Evolutionary conservation across 2,329 filamentous ascomycete genomes (phyloP), one percentile per base, ranked within the genome.

Genomic region (Pseudogymnoascus sp.): DNA sequence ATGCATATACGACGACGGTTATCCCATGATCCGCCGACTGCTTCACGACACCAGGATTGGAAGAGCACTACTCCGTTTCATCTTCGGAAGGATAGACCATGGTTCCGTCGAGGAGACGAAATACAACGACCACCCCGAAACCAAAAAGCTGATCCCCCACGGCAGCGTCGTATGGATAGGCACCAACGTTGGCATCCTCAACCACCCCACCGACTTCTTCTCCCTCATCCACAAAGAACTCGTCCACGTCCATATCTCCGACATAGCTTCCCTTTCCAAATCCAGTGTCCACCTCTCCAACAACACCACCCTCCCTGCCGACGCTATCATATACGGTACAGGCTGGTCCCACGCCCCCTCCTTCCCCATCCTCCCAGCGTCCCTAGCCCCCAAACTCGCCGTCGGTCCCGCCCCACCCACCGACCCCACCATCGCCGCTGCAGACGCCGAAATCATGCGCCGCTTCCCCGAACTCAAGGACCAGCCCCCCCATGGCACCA

Each of bases 1-100:
- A 0, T 91, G 88, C 70, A 80, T 88, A 14, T 92, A 87, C 85
- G 81, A 80, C 1, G 85, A 84, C 68, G 86, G 85, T 1, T 87
- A 80, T 65, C 75, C 78, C 14, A 76, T 74, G 14, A 75, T 83
- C 2, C 79, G 84, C 5, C 69, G 73, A 16, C 83, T 87, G 64
- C 76, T 85, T 62, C 84, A 88, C 66, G 76, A 78, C 38, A 86
- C 83, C 0, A 74, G 76, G 59, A 62, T 56, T 7, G 49, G 86
- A 1, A 85, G 85, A 2, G 77, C 83, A 0, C 76, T 75, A 63
- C 72, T 88, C 18, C 76, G 80, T 46, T 70, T 73, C 0, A 87
- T 88, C 68, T 88, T 84, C 83, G 73, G 72, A 7, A 75, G 83
- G 1, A 74, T 88, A 1, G 78, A 78, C 5, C 77, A 77, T 64